phyloP scores from a whole-genome alignment of 2,329 filamentous ascomycete genomes.

The Piedraia hortae region DNA sequence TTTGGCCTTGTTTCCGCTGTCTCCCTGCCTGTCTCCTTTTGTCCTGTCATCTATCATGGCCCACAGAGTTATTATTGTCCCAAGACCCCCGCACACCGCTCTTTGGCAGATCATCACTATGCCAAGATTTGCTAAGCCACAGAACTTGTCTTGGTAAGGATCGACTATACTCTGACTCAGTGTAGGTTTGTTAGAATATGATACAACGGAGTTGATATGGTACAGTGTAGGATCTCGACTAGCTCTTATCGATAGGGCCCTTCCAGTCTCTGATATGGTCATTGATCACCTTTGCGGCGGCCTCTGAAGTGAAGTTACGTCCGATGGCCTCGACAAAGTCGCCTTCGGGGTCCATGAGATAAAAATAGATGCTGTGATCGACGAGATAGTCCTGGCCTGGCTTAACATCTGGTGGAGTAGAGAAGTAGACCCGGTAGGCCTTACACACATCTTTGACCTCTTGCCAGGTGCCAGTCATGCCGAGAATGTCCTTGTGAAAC shows the following conservation, averaged over 20 bases:
- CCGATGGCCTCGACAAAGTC: conserved; percentile 96
- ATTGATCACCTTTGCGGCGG: conserved; percentile 57
- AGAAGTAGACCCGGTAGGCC: conserved; percentile 90
- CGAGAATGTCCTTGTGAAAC: conserved; percentile 68
- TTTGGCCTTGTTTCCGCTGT: too few species aligned
- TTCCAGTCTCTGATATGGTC: conserved; percentile 64
- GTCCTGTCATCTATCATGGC: too few species aligned
- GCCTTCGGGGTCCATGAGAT: conserved; percentile 93
- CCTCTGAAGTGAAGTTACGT: conserved; percentile 71
- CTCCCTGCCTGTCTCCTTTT: too few species aligned
- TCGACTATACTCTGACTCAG: too few species aligned
- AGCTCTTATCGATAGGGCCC: conserved; percentile 21
- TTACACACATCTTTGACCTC: conserved; percentile 88
- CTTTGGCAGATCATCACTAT: too few species aligned
- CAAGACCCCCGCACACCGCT: too few species aligned
- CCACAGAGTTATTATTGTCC: too few species aligned
- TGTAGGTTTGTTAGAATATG: not conserved
- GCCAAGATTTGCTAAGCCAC: too few species aligned
- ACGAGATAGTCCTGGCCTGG: conserved; percentile 91
- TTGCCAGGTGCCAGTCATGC: conserved; percentile 78
- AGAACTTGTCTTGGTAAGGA: too few species aligned
- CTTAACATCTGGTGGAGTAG: conserved; percentile 65
- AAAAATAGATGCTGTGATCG: conserved; percentile 98
- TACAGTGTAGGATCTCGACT: not conserved
- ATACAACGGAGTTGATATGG: not conserved